Percentiles rank a stretch among this genome's conserved stretches.
Evolutionary conservation across 2,329 filamentous ascomycete genomes (phyloP).

Genomic region (Penicillium sp.): DNA sequence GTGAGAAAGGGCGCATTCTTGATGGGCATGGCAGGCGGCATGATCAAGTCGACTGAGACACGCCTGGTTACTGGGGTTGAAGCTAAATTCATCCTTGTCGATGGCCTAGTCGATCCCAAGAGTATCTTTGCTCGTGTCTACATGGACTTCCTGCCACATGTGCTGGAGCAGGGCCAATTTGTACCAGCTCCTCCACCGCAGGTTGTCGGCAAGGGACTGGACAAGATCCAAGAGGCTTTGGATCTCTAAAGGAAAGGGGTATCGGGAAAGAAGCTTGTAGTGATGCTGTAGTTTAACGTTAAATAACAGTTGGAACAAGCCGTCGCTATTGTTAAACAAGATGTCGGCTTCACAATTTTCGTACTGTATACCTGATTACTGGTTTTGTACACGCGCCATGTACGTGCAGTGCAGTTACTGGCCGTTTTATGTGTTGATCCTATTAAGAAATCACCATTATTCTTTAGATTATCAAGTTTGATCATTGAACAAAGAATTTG

Average conservation of each 20-base stretch:
- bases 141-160: slow-evolving; percentile 48
- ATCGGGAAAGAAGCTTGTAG: slow-evolving; percentile 49
- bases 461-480: too few relatives aligned
- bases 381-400: background rate
- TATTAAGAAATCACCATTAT: background rate
- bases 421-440: background rate
- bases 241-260: slow-evolving; percentile 48
- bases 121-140: slow-evolving; percentile 41
- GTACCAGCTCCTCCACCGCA: slow-evolving; percentile 48
- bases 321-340: background rate
- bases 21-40: slow-evolving; percentile 9
- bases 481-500: background rate
- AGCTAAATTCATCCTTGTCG: slow-evolving; percentile 26
- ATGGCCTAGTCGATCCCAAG: slow-evolving; percentile 21
- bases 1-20: background rate
- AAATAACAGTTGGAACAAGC: background rate
- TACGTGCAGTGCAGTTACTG: background rate
- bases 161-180: slow-evolving; percentile 46
- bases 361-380: background rate
- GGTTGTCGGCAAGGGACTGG: slow-evolving; percentile 52
- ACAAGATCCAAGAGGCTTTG: slow-evolving; percentile 50
- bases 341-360: background rate
- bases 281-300: background rate
- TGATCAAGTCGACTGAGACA: slow-evolving; percentile 12
- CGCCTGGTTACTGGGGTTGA: slow-evolving; percentile 23